Base-by-base conservation (phyloP, 2,329 filamentous ascomycete species). In the Rhinocladiella mackenziei region DNA sequence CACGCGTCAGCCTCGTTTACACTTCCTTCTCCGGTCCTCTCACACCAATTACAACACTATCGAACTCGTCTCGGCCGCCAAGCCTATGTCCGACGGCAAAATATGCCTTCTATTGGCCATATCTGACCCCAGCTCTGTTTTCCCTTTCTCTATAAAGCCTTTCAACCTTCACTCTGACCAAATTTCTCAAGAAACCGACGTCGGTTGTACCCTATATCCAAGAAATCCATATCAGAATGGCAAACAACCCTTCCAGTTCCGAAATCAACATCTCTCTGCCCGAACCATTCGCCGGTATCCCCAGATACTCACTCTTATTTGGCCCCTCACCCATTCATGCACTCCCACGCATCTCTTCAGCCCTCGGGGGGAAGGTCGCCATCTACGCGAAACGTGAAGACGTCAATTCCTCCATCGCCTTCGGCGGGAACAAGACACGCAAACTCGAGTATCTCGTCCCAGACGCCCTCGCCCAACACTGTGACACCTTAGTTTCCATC, bases 371-470 rank as follows among this genome's bases (percentile, higher is more conserved):
- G 20, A 74, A 73, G 55, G 77, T 83, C 29, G 69, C 73, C 20
- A 74, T 86, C 51, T 86, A 79, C 59, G 82, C 83, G 40, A 86
- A 86, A 65, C 75, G 83, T 38, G 83, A 86, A 54, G 83, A 86
- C 65, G 78, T 80, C 58, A 84, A 83, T 65, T 83, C 79, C 1
- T 77, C 76, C 0, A 72, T 84, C 13, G 81, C 81, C 2, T 83
- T 74, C 56, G 81, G 81, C 26, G 81, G 80, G 40, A 85, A 85
- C 68, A 85, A 85, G 65, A 78, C 76, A 20, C 72, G 81, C 45
- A 85, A 85, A 62, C 71, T 85, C 2, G 81, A 86, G 70, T 84
- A 85, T 59, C 74, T 84, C 13, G 71, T 80, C 4, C 72, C 81
- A 0, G 80, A 84, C n/a, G 79, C 80, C 2, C 60, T 79, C 5